Base-by-base conservation (phyloP, 176 grass and related monocot genomes). In the Aegilops longissima region DNA sequence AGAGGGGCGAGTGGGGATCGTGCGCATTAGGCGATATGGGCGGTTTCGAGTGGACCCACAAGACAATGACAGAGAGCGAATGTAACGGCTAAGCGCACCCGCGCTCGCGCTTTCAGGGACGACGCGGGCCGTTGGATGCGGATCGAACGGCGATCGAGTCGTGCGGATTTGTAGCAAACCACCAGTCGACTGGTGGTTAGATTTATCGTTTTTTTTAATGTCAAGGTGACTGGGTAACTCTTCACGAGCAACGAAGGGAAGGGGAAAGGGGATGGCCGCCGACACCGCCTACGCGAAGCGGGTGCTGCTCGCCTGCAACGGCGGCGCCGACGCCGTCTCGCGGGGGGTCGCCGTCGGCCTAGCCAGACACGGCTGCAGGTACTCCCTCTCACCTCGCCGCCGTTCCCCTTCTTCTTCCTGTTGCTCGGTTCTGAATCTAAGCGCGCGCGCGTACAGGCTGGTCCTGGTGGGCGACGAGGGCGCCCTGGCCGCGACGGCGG, bases 311-410 rank as follows among this genome's bases (percentile, higher is more conserved):
- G 84, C 93, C 81, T 87, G 74, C 80, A 40, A 83, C 77, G 93
- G 90, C 73, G 96, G 92, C 70, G 91, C 68, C 67, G 96, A 95
- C 67, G 92, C 85, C 73, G 70, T 98, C 30, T 95, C 93, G 4
- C 91, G 78, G 70, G 96, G 91, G 49, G 86, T 98, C 82, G 92
- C 85, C n/a, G 86, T 82, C 70, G 36, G 66, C 83, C 88, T 98
- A 25, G 90, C 86, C 74, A 88, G 62, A n/a, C 93, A 90, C 84
- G 92, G 92, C 52, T 95, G 93, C 93, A 89, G 92, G 96, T 95
- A 81, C 34, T 40, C 6, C 5, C 36, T 27, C 14, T 6, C 23
- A 13, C n/a, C 52, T 73, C 81, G 36, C 20, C 21, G 35, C 8
- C 12, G 3, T 2, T 29, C 78, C 47, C 14, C 27, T 9, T 21